Conservation (phyloP, 2,329 filamentous ascomycete genomes). For the Fusarium tricinctum region DNA sequence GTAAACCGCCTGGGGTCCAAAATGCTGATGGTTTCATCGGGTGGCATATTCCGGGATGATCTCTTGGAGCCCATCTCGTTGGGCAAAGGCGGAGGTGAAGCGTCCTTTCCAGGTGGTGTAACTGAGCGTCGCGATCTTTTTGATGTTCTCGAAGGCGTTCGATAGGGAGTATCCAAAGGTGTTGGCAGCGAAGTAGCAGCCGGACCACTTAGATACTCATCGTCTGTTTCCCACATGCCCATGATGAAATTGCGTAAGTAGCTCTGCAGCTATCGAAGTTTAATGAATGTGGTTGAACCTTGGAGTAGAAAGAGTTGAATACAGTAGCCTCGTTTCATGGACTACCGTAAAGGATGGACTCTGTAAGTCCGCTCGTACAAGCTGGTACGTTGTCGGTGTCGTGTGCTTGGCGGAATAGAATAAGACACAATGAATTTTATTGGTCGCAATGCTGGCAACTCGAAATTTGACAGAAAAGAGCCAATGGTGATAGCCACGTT, state of each 20-base stretch:
- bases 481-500: constrained; percentile 8
- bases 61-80: constrained; percentile 64
- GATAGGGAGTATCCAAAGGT: constrained; percentile 78
- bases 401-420: constrained; percentile 5
- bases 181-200: constrained; percentile 75
- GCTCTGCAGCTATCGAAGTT: background rate
- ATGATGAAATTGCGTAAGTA: constrained; percentile 55
- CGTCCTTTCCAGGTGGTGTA: constrained; percentile 71
- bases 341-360: constrained; percentile 2
- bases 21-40: constrained; percentile 78
- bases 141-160: constrained; percentile 76
- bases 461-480: constrained; percentile 19
- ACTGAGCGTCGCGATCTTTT: constrained; percentile 74
- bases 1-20: constrained; percentile 94
- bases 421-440: background rate
- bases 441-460: constrained; percentile 7
- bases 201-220: constrained; percentile 68
- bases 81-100: constrained; percentile 69
- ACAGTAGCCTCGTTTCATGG: background rate
- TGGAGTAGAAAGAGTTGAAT: background rate
- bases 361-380: constrained; percentile 20
- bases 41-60: constrained; percentile 69
- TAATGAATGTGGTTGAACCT: constrained; percentile 2
- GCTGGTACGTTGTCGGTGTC: constrained; percentile 37
- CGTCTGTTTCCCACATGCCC: constrained; percentile 73